phyloP scores from a whole-genome alignment of 805 yeast genomes.

The Metschnikowia santaceciliae region DNA sequence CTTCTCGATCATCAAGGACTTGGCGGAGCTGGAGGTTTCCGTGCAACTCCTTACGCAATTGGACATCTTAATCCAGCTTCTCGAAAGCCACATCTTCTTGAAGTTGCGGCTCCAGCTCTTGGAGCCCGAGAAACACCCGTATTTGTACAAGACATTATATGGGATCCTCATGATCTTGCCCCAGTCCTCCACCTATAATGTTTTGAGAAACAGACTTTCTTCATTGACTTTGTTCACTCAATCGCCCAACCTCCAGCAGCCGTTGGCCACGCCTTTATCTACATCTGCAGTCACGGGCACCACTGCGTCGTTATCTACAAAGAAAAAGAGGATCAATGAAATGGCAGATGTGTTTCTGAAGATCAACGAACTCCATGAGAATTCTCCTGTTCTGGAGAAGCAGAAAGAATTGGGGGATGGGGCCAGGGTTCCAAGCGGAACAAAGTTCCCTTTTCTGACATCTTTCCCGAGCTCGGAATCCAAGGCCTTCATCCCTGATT shows the following conservation, averaged over 20 bases:
- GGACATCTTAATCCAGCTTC: slow-evolving; percentile 81
- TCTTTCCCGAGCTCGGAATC: slow-evolving; percentile 17
- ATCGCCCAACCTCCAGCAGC: slow-evolving; percentile 12
- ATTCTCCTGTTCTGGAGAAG: slow-evolving; percentile 2
- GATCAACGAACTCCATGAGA: slow-evolving; percentile 34
- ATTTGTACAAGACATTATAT: slow-evolving; percentile 78
- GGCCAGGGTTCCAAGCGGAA: slow-evolving; percentile 5
- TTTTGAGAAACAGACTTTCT: slow-evolving; percentile 70
- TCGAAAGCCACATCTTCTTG: slow-evolving; percentile 91
- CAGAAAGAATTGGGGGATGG: slow-evolving; percentile 8
- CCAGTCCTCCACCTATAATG: slow-evolving; percentile 85
- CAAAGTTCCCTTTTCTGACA: slow-evolving; percentile 5
- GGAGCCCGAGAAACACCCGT: slow-evolving; percentile 80
- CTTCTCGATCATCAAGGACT: slow-evolving; percentile 70
- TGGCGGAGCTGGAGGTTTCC: slow-evolving; percentile 78
- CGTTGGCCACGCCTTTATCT: slow-evolving; percentile 23
- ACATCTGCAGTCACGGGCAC: slow-evolving; percentile 16
- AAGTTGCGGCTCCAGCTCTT: slow-evolving; percentile 81
- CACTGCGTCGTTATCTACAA: slow-evolving; percentile 30
- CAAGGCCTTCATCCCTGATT: slow-evolving; percentile 17
- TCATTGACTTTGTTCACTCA: slow-evolving; percentile 39
- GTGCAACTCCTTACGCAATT: slow-evolving; percentile 78
- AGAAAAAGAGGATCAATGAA: slow-evolving; percentile 36
- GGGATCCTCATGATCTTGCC: slow-evolving; percentile 93
- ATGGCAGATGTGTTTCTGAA: slow-evolving; percentile 38